Evolutionary conservation across 371 early-diverging fungal genomes (phyloP), one percentile per base, ranked within the genome.

Genomic region (Parasitella parasitica): DNA sequence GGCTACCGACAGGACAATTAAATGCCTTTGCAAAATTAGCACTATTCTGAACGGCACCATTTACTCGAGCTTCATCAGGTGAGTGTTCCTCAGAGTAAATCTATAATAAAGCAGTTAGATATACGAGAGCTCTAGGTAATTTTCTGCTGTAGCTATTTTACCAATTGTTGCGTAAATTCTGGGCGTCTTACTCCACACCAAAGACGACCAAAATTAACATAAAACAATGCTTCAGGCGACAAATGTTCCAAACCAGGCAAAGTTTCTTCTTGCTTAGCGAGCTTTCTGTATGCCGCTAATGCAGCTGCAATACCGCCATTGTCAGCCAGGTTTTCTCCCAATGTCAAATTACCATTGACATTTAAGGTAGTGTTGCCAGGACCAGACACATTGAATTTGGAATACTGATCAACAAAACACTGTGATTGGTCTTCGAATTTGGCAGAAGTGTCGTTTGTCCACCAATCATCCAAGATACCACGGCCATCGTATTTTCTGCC

Each of bases 291-390:
- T 11, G 83, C 72, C 16, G 64, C 20, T 49, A 70, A 82, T 0
- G 83, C 59, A 32, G 70, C 67, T 7, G 66, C 60, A 32, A 85
- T 6, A 2, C 91, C 93, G 13, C 90, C 92, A 63, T 89, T 89
- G 63, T 93, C 93, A 6, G 93, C 91, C 32, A 93, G 62, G 59
- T 90, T 92, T 67, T 91, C 91, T 16, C 82, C 82, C n/a, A 90
- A 65, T 0, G 90, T 91, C 9, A 86, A 48, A 64, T 20, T 20
- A 3, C 88, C 85, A 54, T 86, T 73, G 24, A 87, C 66, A 52
- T 64, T 18, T 11, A 56, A 41, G 13, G 28, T 55, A 34, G 61
- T 68, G 24, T 63, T 73, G 55, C 61, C 51, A 36, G 59, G 68
- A 16, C 56, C 71, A 26, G 55, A 46, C 8, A 81, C 59, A 7